Evolutionary conservation across 345 rosid species (phyloP).

Genomic region (Cochlearia excelsa): DNA sequence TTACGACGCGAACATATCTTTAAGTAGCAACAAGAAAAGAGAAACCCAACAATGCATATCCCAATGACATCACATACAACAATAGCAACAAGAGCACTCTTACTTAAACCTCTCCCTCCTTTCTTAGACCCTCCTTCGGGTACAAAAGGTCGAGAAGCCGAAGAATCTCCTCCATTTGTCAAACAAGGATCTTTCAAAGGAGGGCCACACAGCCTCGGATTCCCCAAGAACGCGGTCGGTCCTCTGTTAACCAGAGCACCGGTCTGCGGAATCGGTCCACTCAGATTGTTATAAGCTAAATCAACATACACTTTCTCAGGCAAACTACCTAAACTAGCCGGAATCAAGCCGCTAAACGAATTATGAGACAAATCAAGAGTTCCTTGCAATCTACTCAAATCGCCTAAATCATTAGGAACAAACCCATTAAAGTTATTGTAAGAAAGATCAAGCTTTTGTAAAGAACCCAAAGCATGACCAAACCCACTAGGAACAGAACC

Average conservation of each 20-base stretch:
- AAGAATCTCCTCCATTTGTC: slow-evolving; percentile 42
- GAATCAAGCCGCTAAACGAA: slow-evolving; percentile 65
- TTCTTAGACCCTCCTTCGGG: slow-evolving; percentile 53
- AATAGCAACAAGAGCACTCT: slow-evolving; percentile 59
- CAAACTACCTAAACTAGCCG: slow-evolving; percentile 73
- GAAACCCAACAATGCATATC: slow-evolving; percentile 80
- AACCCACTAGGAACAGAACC: slow-evolving; percentile 68
- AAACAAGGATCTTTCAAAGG: slow-evolving; percentile 76
- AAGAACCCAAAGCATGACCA: slow-evolving; percentile 58
- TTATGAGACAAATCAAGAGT: slow-evolving; percentile 96
- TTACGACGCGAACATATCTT: slow-evolving; percentile 53
- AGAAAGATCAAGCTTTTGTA: slow-evolving; percentile 79
- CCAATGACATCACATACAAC: slow-evolving; percentile 80
- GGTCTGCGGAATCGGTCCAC: slow-evolving; percentile 92
- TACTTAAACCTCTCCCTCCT: slow-evolving; percentile 49
- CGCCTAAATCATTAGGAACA: slow-evolving; percentile 70
- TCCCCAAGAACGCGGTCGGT: slow-evolving; percentile 87
- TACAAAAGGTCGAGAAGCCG: slow-evolving; percentile 65
- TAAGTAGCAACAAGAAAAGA: slow-evolving; percentile 78
- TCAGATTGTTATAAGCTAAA: slow-evolving; percentile 75
- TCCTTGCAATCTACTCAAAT: slow-evolving; percentile 82
- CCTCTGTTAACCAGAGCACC: slow-evolving; percentile 95
- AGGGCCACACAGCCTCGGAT: slow-evolving; percentile 85
- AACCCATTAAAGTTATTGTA: slow-evolving; percentile 68
- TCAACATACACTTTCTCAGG: slow-evolving; percentile 96